A percentile compares a stretch with the other conserved stretches of the same genome.
Evolutionary conservation across 768 basidiomycete genomes (phyloP).

Genomic region (Leccinum incarnatum): DNA sequence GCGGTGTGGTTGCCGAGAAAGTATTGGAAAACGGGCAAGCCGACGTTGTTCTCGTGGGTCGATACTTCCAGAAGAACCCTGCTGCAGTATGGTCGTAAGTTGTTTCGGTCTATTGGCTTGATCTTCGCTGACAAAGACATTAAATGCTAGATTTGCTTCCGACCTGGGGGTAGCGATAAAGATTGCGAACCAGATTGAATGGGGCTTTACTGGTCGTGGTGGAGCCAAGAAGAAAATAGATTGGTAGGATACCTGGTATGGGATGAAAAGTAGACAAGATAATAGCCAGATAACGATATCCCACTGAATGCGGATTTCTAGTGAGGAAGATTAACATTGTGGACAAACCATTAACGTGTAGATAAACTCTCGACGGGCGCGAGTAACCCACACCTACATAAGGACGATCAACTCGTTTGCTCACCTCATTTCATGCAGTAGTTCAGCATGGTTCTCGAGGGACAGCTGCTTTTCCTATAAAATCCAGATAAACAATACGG

Average conservation of each 20-base stretch:
- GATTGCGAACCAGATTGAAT: constrained; percentile 52
- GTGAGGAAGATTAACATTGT: not conserved
- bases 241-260: constrained; percentile 10
- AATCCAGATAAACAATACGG: not conserved
- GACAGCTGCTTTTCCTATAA: not conserved
- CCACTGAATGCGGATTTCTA: not conserved
- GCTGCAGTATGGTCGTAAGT: constrained; percentile 39
- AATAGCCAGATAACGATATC: not conserved
- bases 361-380: not conserved
- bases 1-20: constrained; percentile 42
- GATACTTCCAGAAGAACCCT: constrained; percentile 62
- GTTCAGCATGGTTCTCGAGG: not conserved
- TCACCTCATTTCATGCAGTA: not conserved
- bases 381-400: not conserved
- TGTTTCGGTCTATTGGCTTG: not conserved
- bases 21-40: constrained; percentile 42
- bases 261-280: not conserved
- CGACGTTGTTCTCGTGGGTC: constrained; percentile 48
- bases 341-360: no score
- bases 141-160: constrained; percentile 43
- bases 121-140: not conserved
- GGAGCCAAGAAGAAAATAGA: constrained; percentile 2
- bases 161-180: constrained; percentile 49
- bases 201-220: constrained; percentile 46
- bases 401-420: not conserved